Percentiles rank a stretch among this genome's conserved stretches.
These are phyloP conservation scores for Sugiyamaella japonica DNA, from an alignment of 1,139 yeast species.

Conservation along the genomic window DNA sequence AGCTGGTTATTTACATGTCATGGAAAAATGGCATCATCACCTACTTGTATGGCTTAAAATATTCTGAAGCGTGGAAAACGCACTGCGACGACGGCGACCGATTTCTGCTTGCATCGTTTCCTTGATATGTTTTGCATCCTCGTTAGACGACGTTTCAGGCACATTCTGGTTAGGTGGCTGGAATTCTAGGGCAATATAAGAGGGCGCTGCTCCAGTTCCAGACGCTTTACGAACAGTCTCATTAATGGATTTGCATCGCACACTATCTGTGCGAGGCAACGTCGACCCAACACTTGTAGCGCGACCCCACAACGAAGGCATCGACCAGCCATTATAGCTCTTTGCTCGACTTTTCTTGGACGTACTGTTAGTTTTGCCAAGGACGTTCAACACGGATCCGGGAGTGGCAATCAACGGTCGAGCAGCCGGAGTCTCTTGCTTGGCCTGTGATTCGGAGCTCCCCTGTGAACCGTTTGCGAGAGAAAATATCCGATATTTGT, in stretches of 20 bases:
- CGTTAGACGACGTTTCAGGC: background rate
- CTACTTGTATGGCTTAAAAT: conserved; percentile 8
- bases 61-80: conserved; percentile 7
- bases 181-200: background rate
- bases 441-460: background rate
- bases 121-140: conserved; percentile 1
- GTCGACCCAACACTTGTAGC: background rate
- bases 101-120: conserved; percentile 13
- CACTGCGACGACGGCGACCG: conserved; percentile 10
- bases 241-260: background rate
- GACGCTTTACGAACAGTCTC: background rate
- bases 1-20: too few species aligned
- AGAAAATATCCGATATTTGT: conserved; percentile 9
- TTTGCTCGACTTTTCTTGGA: background rate
- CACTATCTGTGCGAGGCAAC: background rate
- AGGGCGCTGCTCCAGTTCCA: background rate
- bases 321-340: conserved; percentile 4
- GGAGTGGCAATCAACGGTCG: conserved; percentile 4
- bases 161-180: background rate
- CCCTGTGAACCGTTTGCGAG: background rate
- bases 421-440: background rate
- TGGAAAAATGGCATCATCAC: background rate
- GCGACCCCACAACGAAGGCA: conserved; percentile 4
- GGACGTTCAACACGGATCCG: background rate
- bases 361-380: background rate